Evolutionary conservation across 352 stramenopile species (phyloP), one percentile per base, ranked within the genome.

Genomic region (Globisporangium ultimum): DNA sequence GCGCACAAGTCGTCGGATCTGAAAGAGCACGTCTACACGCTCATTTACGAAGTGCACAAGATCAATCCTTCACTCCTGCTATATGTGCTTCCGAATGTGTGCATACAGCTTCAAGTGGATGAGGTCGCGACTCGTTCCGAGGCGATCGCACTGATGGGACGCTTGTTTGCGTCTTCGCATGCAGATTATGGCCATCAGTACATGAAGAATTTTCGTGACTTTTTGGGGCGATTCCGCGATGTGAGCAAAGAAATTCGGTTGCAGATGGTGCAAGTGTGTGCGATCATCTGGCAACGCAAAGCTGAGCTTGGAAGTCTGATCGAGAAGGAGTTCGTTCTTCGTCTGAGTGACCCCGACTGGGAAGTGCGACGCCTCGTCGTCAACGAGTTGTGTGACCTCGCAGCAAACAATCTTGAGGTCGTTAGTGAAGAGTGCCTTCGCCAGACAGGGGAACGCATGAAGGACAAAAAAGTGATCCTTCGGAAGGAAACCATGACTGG

Each of bases 401-500:
- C 84, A 1, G 82, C 77, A 5, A 91, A 88, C 55, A 65, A 61
- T n/a, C 61, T 96, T 38, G 72, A 82, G n/a, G 50, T 74, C 21
- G 77, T 94, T 13, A 86, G 72, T 45, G 78, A 88, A 34, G 68
- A 83, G 14, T 88, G 79, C 46, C 70, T 96, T 3, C 76, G 78
- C 3, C 70, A 84, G 49, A 79, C 94, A 9, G 87, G 84, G 17
- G 87, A 96, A 55, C 83, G 87, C 11, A 91, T 96, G 84, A 94
- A 94, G 57, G 87, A 96, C 64, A 96, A 96, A 55, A 91, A 83
- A 49, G 77, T 93, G 1, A 53, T 74, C 0, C 42, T 94, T 22
- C 70, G 87, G 15, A 96, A 94, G 54, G 87, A 96, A 63, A 89
- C 87, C 11, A 96, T 96, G 87, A 96, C 87, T 13, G 87, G 87